Base-by-base conservation (phyloP, 1,284 basidiomycete species). In the Paramarasmius palmivorus region DNA sequence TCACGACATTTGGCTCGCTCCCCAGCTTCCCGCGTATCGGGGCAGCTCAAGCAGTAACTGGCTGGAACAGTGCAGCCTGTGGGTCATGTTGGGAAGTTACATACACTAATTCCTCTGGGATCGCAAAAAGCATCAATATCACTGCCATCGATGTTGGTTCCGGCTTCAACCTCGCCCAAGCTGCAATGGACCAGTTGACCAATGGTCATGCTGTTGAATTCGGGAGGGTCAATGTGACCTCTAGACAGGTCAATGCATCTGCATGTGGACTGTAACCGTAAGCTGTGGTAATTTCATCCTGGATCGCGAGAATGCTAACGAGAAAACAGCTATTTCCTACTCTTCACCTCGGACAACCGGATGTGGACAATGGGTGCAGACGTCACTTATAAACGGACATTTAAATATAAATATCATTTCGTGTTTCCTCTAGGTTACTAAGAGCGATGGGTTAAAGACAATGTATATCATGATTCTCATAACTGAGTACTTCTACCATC, bases 21-120 rank as follows among this genome's bases (percentile, higher is more conserved):
- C 75, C 74, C 7, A 62, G 59, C 2, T 77, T 76, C 67, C 77
- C 79, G 4, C 55, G 68, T 62, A 74, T 81, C 52, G 78, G 78
- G 17, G 77, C 50, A 10, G 73, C 72, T 1, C 64, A 63, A 3
- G 75, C 68, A 22, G 63, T 79, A 39, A 64, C 61, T 4, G 74
- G 72, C 6, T 81, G 68, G 65, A 75, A 80, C 62, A 79, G 74
- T 3, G 10, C 70, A 8, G 63, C 61, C 20, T 84, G 82, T 61
- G 80, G 81, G 44, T 72, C 71, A 23, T 81, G 79, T 62, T 80
- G 77, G 77, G 54, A 71, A 41, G 59, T 81, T 40, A 73, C 77
- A n/a, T 79, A 70, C 58, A 65, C 57, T 6, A 32, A 32, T 12
- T 32, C 29, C 6, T 32, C 29, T 12, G 29, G 29, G 12, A 32